These are phyloP conservation scores for Heliocybe sulcata DNA, from an alignment of 1,284 basidiomycete species.

Conservation along the genomic window DNA sequence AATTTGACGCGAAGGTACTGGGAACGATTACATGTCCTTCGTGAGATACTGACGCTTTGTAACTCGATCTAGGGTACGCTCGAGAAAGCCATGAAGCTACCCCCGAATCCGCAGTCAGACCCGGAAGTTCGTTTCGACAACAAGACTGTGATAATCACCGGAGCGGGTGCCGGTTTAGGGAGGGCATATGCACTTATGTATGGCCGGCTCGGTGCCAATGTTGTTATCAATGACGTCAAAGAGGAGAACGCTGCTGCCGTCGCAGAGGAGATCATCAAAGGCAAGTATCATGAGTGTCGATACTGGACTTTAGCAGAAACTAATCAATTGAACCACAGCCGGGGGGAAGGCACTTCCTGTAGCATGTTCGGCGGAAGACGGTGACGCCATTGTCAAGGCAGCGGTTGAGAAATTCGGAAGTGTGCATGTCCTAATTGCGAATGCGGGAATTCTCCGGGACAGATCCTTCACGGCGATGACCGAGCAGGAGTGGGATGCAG, in stretches of 20 bases:
- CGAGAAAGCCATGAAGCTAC: constrained; percentile 58
- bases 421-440: constrained; percentile 88
- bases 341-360: constrained; percentile 87
- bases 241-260: constrained; percentile 81
- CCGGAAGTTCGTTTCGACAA: constrained; percentile 78
- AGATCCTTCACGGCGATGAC: constrained; percentile 89
- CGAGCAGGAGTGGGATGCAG: constrained; percentile 92
- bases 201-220: constrained; percentile 87
- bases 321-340: constrained; percentile 31
- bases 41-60: constrained; percentile 1
- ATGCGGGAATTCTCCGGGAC: constrained; percentile 91
- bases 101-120: constrained; percentile 69
- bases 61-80: constrained; percentile 46
- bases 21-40: background rate
- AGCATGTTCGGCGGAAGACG: constrained; percentile 88
- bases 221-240: constrained; percentile 95
- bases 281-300: constrained; percentile 29
- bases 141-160: constrained; percentile 93
- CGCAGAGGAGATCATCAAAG: constrained; percentile 80
- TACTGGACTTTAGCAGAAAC: background rate
- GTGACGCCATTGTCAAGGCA: constrained; percentile 83
- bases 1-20: constrained; percentile 54
- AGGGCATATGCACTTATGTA: constrained; percentile 91
- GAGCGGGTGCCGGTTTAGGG: constrained; percentile 90
- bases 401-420: constrained; percentile 86